phyloP scores from a whole-genome alignment of 2,329 filamentous ascomycete species.

The Dryadomyces sulphureus region DNA sequence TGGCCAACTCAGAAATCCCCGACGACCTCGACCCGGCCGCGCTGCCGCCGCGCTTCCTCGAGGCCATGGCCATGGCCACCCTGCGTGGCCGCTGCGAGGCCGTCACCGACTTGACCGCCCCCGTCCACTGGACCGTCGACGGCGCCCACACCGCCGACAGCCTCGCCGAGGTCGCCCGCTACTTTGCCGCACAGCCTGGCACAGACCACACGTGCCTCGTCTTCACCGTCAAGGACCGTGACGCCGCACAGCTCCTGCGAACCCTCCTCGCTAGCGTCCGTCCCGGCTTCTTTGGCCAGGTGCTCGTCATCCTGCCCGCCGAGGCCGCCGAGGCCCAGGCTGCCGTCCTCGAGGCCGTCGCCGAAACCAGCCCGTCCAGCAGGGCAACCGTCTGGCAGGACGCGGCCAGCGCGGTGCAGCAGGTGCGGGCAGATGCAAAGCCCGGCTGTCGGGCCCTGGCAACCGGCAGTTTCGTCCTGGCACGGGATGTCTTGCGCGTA shows the following conservation, averaged over 20 bases:
- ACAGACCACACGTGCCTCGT: slow-evolving; percentile 43
- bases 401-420: slow-evolving; percentile 26
- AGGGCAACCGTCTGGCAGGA: slow-evolving; percentile 17
- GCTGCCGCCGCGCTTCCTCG: slow-evolving; percentile 16
- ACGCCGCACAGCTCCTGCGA: slow-evolving; percentile 37
- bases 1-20: neutral
- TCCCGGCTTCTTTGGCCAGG: slow-evolving; percentile 15
- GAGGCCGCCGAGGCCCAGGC: neutral
- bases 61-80: slow-evolving; percentile 59
- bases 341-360: neutral
- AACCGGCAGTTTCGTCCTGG: slow-evolving; percentile 32
- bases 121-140: slow-evolving; percentile 62
- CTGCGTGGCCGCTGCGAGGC: slow-evolving; percentile 68
- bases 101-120: slow-evolving; percentile 38
- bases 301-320: slow-evolving; percentile 9
- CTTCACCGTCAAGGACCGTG: slow-evolving; percentile 71
- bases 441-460: slow-evolving; percentile 27
- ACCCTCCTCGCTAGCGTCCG: slow-evolving; percentile 24
- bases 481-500: slow-evolving; percentile 23
- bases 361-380: slow-evolving; percentile 1
- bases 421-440: slow-evolving; percentile 25
- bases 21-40: slow-evolving; percentile 17
- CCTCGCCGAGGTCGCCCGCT: slow-evolving; percentile 63
- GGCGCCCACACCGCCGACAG: slow-evolving; percentile 89
- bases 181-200: slow-evolving; percentile 46